phyloP scores from a whole-genome alignment of 768 basidiomycete genomes.

The Termitomyces sp. region DNA sequence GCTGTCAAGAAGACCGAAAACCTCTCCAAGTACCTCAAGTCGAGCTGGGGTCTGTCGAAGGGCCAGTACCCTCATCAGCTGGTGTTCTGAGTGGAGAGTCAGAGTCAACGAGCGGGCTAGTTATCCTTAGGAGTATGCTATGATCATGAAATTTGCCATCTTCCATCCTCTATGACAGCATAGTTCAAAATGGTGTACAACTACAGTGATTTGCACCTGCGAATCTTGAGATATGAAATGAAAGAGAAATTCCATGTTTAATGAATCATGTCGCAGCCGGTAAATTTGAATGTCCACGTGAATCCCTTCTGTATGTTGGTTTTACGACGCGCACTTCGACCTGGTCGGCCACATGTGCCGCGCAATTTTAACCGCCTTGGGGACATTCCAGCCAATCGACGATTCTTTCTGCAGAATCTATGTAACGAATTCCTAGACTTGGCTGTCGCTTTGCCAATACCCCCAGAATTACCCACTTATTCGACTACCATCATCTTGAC shows the following conservation, averaged over 20 bases:
- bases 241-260: neutral
- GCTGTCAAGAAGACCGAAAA: slow-evolving; percentile 88
- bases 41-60: slow-evolving; percentile 92
- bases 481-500: slow-evolving; percentile 70
- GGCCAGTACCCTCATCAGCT: slow-evolving; percentile 96
- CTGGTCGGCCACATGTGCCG: slow-evolving; percentile 10
- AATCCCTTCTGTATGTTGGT: slow-evolving; percentile 24
- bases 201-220: neutral
- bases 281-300: slow-evolving; percentile 1
- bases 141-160: slow-evolving; percentile 32
- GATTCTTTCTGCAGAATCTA: slow-evolving; percentile 37
- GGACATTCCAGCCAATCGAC: slow-evolving; percentile 14
- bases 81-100: slow-evolving; percentile 57
- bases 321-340: slow-evolving; percentile 24
- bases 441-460: slow-evolving; percentile 68
- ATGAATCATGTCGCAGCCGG: neutral
- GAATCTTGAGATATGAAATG: neutral
- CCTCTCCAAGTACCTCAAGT: slow-evolving; percentile 88
- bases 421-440: slow-evolving; percentile 72
- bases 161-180: slow-evolving; percentile 20
- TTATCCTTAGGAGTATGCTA: slow-evolving; percentile 26
- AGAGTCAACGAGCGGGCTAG: slow-evolving; percentile 12
- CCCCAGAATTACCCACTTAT: slow-evolving; percentile 64
- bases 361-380: slow-evolving; percentile 9
- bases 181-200: slow-evolving; percentile 17